Evolutionary conservation across 129 eudicot genomes (phyloP).

Genomic region (Arctium minus): DNA sequence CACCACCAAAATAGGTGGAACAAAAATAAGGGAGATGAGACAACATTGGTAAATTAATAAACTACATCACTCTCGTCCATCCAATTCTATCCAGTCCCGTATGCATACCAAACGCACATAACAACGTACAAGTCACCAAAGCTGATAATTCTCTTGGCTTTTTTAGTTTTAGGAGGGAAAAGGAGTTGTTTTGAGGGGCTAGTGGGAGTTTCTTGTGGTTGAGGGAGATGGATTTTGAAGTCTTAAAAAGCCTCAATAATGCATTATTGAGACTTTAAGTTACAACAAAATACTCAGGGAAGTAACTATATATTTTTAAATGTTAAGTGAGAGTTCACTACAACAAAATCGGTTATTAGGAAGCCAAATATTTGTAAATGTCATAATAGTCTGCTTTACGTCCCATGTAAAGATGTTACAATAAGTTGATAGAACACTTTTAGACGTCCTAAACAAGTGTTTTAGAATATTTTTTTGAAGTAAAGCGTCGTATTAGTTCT

Average conservation of each 20-base stretch:
- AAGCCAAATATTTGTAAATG: too few relatives aligned
- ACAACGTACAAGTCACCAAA: not conserved
- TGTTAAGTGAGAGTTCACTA: not conserved
- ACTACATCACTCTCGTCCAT: too few relatives aligned
- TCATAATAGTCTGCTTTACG: too few relatives aligned
- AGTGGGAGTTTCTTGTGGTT: not conserved
- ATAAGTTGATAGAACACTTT: not conserved
- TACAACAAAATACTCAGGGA: not conserved
- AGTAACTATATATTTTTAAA: not conserved
- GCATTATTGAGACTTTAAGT: constrained; percentile 10
- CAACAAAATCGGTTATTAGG: too few relatives aligned
- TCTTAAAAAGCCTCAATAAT: constrained; percentile 1
- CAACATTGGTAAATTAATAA: too few relatives aligned
- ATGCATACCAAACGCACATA: too few relatives aligned
- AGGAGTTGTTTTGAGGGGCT: not conserved
- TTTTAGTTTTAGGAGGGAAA: not conserved
- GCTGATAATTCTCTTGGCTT: not conserved
- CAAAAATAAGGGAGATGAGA: too few relatives aligned
- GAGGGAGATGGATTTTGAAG: constrained; percentile 7
- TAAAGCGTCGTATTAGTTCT: not conserved
- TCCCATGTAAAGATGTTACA: not conserved
- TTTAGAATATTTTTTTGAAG: too few relatives aligned
- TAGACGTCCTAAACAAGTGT: not conserved
- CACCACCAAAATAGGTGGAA: too few relatives aligned
- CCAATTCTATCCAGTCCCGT: too few relatives aligned